Conservation (phyloP, 2,329 filamentous ascomycete genomes). For the Fusarium paranaense region DNA sequence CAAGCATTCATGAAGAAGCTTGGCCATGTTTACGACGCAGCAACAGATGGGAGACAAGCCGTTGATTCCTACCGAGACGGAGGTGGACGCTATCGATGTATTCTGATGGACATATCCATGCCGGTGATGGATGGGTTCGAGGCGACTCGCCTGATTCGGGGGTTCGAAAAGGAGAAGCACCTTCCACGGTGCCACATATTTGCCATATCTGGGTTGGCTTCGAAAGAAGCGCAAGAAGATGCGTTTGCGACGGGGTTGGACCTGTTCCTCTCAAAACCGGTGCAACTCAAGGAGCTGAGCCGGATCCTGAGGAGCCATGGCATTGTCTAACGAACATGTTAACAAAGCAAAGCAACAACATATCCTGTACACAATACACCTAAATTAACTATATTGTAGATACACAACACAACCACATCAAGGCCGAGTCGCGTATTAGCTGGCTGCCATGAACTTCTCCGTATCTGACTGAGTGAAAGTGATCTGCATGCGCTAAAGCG, state of each 20-base stretch:
- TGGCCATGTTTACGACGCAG: conserved; percentile 42
- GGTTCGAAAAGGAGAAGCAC: conserved; percentile 57
- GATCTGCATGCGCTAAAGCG: background rate
- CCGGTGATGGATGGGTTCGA: conserved; percentile 67
- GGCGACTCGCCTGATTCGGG: conserved; percentile 62
- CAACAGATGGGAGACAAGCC: conserved; percentile 50
- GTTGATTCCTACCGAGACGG: conserved; percentile 45
- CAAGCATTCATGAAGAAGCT: conserved; percentile 51
- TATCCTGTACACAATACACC: background rate
- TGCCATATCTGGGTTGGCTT: conserved; percentile 65
- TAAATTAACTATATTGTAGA: background rate
- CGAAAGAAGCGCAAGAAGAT: conserved; percentile 62
- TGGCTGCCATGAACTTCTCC: background rate
- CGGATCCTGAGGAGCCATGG: conserved; percentile 21
- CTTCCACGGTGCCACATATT: conserved; percentile 59
- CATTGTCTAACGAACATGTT: conserved; percentile 8
- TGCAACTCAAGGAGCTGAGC: conserved; percentile 56
- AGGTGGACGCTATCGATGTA: conserved; percentile 42
- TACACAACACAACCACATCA: background rate
- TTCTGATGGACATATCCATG: conserved; percentile 67
- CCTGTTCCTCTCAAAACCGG: conserved; percentile 67
- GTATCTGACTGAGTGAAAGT: background rate
- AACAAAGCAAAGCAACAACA: background rate
- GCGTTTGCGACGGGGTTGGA: conserved; percentile 67
- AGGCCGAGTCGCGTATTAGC: background rate